phyloP scores from a whole-genome alignment of 768 basidiomycete genomes.

The Lentinula aciculospora region DNA sequence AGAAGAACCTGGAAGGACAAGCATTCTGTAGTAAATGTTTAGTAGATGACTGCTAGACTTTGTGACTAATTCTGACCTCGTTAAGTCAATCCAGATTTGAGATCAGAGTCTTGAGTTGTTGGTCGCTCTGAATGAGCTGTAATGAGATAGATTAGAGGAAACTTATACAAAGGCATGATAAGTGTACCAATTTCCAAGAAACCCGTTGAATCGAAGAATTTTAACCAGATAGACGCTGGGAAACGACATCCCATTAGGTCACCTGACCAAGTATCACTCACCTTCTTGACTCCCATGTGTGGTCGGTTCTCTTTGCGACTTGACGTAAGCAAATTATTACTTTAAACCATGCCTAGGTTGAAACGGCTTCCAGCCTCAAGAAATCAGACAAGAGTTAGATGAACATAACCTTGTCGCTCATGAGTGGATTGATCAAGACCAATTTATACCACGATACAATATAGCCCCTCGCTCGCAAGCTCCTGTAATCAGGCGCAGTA shows the following conservation, averaged over 20 bases:
- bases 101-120: background rate
- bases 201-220: background rate
- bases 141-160: background rate
- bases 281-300: conserved; percentile 52
- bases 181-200: background rate
- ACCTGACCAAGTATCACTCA: background rate
- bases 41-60: background rate
- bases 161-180: background rate
- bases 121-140: background rate
- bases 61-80: background rate
- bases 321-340: conserved; percentile 27
- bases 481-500: conserved; percentile 59
- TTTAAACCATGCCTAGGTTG: background rate
- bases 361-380: conserved; percentile 22
- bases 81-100: background rate
- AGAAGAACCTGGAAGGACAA: conserved; percentile 74
- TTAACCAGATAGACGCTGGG: background rate
- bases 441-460: conserved; percentile 69
- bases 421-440: conserved; percentile 57
- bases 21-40: conserved; percentile 39
- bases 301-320: conserved; percentile 56
- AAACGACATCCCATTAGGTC: background rate
- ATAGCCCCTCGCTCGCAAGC: conserved; percentile 78
- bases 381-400: conserved; percentile 35
- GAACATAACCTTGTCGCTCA: conserved; percentile 39